Base-by-base conservation (phyloP, 2,329 filamentous ascomycete species). In the Aspergillus nomiae region DNA sequence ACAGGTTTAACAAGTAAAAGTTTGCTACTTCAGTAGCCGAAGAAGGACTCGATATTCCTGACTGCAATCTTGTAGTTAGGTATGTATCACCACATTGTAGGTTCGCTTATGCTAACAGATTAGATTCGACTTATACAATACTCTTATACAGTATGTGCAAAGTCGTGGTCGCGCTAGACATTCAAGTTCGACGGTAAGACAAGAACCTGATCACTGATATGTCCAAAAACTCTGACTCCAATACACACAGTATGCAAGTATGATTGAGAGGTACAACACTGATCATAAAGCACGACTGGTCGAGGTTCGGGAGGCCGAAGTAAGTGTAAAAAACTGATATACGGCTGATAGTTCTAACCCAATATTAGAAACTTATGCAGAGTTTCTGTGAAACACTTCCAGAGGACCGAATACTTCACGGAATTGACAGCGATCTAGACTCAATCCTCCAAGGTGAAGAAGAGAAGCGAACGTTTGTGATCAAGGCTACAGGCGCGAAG, bases 141-240 rank as follows among this genome's bases (percentile, higher is more conserved):
- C 94, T 0, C 88, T 97, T 76, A 98, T 98, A 58, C 92, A 96
- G 72, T 98, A 97, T 73, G 89, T 98, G 24, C 95, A 99, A 76
- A 97, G 94, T 16, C 87, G 92, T 65, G 95, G 95, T 0, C 87
- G 95, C 59, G 95, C 95, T 14, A 86, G 95, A 45, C 90, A 92
- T 70, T 77, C 80, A 0, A 85, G 90, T 60, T 98, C 95, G 0
- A 88, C 86, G 54, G 79, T 78, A 70, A 63, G 69, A 34, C 36
- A 43, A 24, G 68, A 32, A 38, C 41, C n/a, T 16, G 38, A 21
- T 19, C 4, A 12, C 28, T 30, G 24, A 7, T 6, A 26, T 26
- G 7, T 38, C 56, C 36, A 24, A 48, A 26, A 4, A 24, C 24
- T 30, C 38, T 54, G 32, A 59, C 61, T 66, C 41, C 70, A 56